Percentiles rank a stretch among this genome's conserved stretches.
Conservation (phyloP, 805 yeast genomes). For the Sporopachydermia lactativora region DNA sequence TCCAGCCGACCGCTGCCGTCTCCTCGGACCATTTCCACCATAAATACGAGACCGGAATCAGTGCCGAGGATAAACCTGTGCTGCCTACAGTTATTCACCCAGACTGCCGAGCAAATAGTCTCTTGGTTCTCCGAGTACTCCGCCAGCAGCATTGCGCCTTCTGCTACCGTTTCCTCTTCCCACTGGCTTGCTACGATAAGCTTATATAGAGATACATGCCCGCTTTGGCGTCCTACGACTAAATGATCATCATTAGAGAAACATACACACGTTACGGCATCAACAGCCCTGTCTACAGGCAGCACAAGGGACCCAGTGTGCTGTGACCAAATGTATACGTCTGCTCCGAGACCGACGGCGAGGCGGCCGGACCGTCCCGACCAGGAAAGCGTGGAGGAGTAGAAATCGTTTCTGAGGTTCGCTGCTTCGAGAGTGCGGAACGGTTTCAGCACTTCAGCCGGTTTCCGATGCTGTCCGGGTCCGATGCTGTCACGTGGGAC, state of each 20-base stretch:
- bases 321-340: conserved; percentile 52
- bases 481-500: no score
- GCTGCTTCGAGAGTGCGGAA: conserved; percentile 54
- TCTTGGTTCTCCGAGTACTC: not conserved
- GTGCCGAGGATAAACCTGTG: not conserved
- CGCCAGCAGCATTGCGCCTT: not conserved
- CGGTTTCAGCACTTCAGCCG: no score
- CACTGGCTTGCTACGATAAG: not conserved
- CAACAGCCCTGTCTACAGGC: conserved; percentile 11
- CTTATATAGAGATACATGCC: not conserved
- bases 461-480: no score
- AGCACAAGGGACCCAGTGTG: conserved; percentile 31
- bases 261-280: not conserved
- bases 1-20: not conserved
- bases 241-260: not conserved
- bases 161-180: not conserved
- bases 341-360: conserved; percentile 51
- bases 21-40: not conserved
- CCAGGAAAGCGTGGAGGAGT: conserved; percentile 68
- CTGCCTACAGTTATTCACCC: not conserved
- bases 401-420: conserved; percentile 60
- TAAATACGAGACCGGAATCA: not conserved
- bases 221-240: not conserved
- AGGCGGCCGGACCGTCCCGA: conserved; percentile 33
- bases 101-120: not conserved